Base-by-base conservation (phyloP, 805 yeast species). In the Monosporozyma aerobia region DNA sequence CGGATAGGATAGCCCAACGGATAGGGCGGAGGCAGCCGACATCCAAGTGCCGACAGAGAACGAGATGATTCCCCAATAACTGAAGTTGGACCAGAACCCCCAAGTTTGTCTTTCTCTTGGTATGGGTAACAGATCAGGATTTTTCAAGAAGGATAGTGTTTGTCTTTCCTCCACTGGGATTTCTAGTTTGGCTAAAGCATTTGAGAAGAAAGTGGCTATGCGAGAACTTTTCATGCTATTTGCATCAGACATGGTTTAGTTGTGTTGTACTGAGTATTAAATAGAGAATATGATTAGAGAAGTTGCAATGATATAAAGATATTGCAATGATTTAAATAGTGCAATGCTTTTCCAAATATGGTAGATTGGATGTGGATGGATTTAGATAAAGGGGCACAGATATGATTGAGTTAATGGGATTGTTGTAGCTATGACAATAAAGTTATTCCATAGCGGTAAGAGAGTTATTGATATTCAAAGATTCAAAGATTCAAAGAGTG, bases 1-100 rank as follows among this genome's bases (percentile, higher is more conserved):
- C 5, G 73, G 68, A 45, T 77, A 75, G 41, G 72, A 69, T 51
- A 77, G 62, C 2, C 82, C 82, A 8, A 74, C 64, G 5, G 71
- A 56, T 8, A 78, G 56, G 9, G 78, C 68, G 2, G 81, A 69
- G 8, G 76, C 64, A 1, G 77, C 80, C 49, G 75, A 67, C 16
- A 73, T 57, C 76, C 77, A 73, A 6, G 79, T 74, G 16, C 75
- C 69, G 53, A 76, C 72, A 49, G 76, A 68, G 50, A 77, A 69
- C 1, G 76, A 70, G 13, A 74, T 66, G 30, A 75, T 64, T 9
- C 75, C 75, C 79, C 79, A 75, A 56, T 74, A 75, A 2, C 71
- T 70, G 52, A 69, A 69, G 50, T 70, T 70, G 1, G 73, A 69
- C 64, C 67, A 70, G 45, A 70, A 68, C 37, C 74, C 73, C 75